Evolutionary conservation across 1,139 yeast species (phyloP).

Genomic region (Sugiyamaella paludigena): DNA sequence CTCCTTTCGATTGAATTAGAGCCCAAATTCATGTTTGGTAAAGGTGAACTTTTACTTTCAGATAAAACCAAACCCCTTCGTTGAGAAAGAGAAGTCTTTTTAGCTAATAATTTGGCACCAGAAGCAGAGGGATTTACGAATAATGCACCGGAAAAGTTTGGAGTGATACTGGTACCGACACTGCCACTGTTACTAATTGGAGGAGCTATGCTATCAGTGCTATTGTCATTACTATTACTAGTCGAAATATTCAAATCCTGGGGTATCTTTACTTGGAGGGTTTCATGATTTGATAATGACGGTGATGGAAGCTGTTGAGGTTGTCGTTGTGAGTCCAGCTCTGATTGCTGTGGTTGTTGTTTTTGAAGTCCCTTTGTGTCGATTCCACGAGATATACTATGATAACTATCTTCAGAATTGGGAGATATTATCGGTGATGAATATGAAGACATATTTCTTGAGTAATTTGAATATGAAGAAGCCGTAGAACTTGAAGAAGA

Average conservation of each 20-base stretch:
- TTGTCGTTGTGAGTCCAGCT: not conserved
- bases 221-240: no score
- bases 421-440: constrained; percentile 18
- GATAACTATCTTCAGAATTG: constrained; percentile 13
- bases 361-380: not conserved
- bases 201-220: no score
- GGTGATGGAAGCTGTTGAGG: no score
- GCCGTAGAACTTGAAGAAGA: constrained; percentile 16
- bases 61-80: constrained; percentile 35
- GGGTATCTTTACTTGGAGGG: no score
- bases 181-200: not conserved
- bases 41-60: constrained; percentile 10
- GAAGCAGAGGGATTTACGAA: constrained; percentile 16
- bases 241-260: no score
- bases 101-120: constrained; percentile 18
- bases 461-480: constrained; percentile 12
- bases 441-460: constrained; percentile 15
- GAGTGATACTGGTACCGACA: constrained; percentile 7
- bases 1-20: constrained; percentile 11
- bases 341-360: not conserved
- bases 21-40: constrained; percentile 17
- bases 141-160: constrained; percentile 20
- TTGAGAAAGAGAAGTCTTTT: constrained; percentile 34
- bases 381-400: not conserved
- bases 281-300: no score